Evolutionary conservation across 805 yeast genomes (phyloP).

Genomic region (Spathaspora hagerdaliae): DNA sequence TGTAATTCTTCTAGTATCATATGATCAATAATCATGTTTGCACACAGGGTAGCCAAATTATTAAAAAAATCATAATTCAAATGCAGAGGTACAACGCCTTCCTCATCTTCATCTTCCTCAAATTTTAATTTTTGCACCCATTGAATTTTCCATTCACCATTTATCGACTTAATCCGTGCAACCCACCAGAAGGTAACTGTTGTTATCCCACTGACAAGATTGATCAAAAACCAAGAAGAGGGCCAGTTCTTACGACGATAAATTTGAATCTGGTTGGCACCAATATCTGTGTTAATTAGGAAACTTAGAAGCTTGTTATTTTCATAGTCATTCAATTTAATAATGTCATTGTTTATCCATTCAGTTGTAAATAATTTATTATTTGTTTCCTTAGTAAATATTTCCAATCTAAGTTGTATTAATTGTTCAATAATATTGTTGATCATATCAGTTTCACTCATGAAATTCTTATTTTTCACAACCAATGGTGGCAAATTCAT

Average conservation of each 20-base stretch:
- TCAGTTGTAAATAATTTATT: slow-evolving; percentile 60
- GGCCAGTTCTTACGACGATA: slow-evolving; percentile 55
- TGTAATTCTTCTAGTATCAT: slow-evolving; percentile 49
- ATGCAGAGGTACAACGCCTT: slow-evolving; percentile 2
- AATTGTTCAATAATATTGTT: slow-evolving; percentile 30
- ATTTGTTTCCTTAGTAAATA: slow-evolving; percentile 47
- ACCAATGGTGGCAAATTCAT: slow-evolving; percentile 24
- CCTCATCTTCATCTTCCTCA: slow-evolving; percentile 2
- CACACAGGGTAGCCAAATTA: slow-evolving; percentile 38
- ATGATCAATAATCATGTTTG: slow-evolving; percentile 47
- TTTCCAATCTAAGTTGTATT: slow-evolving; percentile 45
- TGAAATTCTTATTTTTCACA: slow-evolving; percentile 16
- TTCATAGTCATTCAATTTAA: slow-evolving; percentile 49
- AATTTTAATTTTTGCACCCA: slow-evolving; percentile 40
- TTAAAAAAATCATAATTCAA: slow-evolving; percentile 30
- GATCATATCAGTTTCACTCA: slow-evolving; percentile 29
- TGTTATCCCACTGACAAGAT: slow-evolving; percentile 32
- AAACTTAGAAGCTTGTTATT: slow-evolving; percentile 30
- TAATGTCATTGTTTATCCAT: slow-evolving; percentile 60
- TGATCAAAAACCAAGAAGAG: slow-evolving; percentile 49
- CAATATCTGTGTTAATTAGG: slow-evolving; percentile 3
- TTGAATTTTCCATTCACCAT: slow-evolving; percentile 54
- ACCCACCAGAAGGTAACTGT: slow-evolving; percentile 49
- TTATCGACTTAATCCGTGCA: slow-evolving; percentile 43
- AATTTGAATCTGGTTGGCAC: slow-evolving; percentile 22